A percentile compares a stretch with the other conserved stretches of the same genome.
These are phyloP conservation scores for Adansonia digitata DNA, from an alignment of 345 rosid genomes.

Conservation along the genomic window DNA sequence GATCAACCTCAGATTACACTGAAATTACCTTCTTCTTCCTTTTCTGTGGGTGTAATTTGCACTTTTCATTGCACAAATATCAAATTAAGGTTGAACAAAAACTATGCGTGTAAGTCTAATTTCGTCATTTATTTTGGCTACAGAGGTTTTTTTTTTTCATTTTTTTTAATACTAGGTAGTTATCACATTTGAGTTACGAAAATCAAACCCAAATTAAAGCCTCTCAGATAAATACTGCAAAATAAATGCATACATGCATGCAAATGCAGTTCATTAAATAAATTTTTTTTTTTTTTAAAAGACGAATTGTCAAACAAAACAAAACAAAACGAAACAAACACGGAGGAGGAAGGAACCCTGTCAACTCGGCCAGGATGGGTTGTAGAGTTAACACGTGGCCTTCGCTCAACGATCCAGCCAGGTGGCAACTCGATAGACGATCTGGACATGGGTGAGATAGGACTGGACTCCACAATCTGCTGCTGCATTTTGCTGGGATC, in stretches of 20 bases:
- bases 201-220: neutral
- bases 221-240: neutral
- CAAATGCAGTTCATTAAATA: neutral
- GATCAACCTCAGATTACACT: too few relatives aligned
- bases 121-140: neutral
- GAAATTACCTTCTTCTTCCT: too few relatives aligned
- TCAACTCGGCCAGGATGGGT: conserved; percentile 16
- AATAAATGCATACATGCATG: conserved; percentile 6
- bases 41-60: too few relatives aligned
- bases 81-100: too few relatives aligned
- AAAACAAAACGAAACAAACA: neutral
- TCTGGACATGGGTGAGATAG: neutral
- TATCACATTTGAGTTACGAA: neutral
- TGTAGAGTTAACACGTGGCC: conserved; percentile 26
- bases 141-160: too few relatives aligned
- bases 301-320: too few relatives aligned
- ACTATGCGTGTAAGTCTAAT: neutral
- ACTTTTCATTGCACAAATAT: too few relatives aligned
- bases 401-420: conserved; percentile 41
- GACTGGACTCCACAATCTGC: conserved; percentile 21
- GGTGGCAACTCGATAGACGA: conserved; percentile 34
- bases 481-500: conserved; percentile 17
- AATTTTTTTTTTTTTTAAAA: too few relatives aligned
- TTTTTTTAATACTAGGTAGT: neutral
- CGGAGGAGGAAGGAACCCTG: conserved; percentile 15